Base-by-base conservation (phyloP, 805 yeast genomes). In the Zygotorulaspora florentina region DNA sequence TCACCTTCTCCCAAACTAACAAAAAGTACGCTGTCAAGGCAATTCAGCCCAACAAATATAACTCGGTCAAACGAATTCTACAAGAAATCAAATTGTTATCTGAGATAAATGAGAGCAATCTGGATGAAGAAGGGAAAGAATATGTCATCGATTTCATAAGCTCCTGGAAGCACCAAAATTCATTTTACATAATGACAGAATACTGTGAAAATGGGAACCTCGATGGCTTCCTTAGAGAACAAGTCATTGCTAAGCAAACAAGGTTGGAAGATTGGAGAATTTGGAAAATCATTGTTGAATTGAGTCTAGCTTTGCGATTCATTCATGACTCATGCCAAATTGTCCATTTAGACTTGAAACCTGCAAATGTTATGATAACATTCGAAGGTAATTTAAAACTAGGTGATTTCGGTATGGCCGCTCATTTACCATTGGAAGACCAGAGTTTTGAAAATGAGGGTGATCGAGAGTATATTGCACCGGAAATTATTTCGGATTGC, bases 391-490 rank as follows among this genome's bases (percentile, higher is more conserved):
- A 81, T 26, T 75, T 93, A 57, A 93, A 91, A 69, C 85, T 93
- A 59, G 99, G 96, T 15, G 99, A 93, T 67, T 93, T 93, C 71
- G 99, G 99, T 8, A 80, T 93, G 74, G 96, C 97, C 5, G 79
- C 96, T 2, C 80, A 78, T 53, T 70, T 81, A 43, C 98, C 98
- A 0, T 80, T 82, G 15, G 78, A 78, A 39, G 75, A 61, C 27
- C 58, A 58, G 3, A 74, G 73, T 26, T 83, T 87, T 57, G 99
- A 93, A 66, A 78, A 96, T 54, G 99, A 93, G 68, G 99, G 99
- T 23, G 99, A 93, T 66, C 74, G 98, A 43, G 96, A 91, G 63
- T 93, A 93, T 66, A 93, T 93, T 67, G 98, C 99, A 0, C 99
- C 99, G 1, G 99, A 93, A 64, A 82, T 93, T 18, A 82, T 93